Evolutionary conservation across 2,329 filamentous ascomycete species (phyloP).

Genomic region (Hypomyces perniciosus): DNA sequence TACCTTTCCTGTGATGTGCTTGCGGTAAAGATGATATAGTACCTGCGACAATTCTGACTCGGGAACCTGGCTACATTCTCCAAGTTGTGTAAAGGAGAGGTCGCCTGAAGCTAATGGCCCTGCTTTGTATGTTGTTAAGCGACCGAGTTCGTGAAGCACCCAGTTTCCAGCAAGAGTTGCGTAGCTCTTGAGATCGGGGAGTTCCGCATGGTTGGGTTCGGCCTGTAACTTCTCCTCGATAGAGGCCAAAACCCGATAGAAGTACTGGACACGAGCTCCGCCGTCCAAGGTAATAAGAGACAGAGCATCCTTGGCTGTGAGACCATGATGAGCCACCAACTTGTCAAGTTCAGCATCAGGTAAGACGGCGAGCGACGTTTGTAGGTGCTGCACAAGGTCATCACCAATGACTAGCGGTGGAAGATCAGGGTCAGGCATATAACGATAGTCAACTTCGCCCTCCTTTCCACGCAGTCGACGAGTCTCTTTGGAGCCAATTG

Average conservation of each 20-base stretch:
- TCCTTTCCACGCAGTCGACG: conserved; percentile 82
- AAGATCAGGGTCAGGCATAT: conserved; percentile 96
- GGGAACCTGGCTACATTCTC: conserved; percentile 42
- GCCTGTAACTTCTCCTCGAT: conserved; percentile 30
- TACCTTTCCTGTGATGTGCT: conserved; percentile 49
- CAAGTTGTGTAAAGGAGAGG: conserved; percentile 38
- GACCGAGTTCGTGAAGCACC: conserved; percentile 72
- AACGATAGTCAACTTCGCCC: conserved; percentile 94
- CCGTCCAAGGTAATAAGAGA: conserved; percentile 72
- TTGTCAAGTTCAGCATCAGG: conserved; percentile 65
- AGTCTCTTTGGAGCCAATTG: conserved; percentile 76
- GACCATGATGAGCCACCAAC: conserved; percentile 56
- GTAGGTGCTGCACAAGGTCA: conserved; percentile 62
- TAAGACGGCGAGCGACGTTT: conserved; percentile 57
- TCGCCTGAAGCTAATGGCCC: conserved; percentile 27
- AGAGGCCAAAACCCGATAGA: conserved; percentile 57
- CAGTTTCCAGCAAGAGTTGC: conserved; percentile 53
- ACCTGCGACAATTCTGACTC: conserved; percentile 45
- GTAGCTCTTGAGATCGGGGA: conserved; percentile 28
- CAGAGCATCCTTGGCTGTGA: conserved; percentile 77
- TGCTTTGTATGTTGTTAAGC: conserved; percentile 51
- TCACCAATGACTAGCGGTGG: conserved; percentile 68
- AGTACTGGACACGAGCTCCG: conserved; percentile 76
- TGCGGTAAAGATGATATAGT: conserved; percentile 40
- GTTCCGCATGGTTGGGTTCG: conserved; percentile 15